Conservation (phyloP, 2,329 filamentous ascomycete genomes). For the Anthostomella pinea region DNA sequence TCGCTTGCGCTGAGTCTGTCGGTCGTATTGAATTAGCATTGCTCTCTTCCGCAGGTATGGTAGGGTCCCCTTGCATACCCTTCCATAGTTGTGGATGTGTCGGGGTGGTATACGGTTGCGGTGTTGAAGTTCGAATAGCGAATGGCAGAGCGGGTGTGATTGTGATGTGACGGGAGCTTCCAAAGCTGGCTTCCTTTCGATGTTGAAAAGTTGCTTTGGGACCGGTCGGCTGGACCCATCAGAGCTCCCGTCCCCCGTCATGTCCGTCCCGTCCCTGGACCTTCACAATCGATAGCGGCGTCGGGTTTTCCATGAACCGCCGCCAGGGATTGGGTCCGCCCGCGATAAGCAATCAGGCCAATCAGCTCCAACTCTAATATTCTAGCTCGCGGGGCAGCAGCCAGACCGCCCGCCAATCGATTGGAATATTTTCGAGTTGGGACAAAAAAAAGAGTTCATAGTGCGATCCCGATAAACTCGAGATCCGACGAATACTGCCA, state of each 20-base stretch:
- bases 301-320: slow-evolving; percentile 10
- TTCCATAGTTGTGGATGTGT: slow-evolving; percentile 23
- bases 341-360: no score
- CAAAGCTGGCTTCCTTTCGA: neutral
- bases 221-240: no score
- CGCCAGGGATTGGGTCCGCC: no score
- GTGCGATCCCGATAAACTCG: neutral
- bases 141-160: neutral
- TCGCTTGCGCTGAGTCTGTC: slow-evolving; percentile 68
- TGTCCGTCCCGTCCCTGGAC: no score
- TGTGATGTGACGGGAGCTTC: no score
- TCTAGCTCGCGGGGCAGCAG: slow-evolving; percentile 14
- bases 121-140: neutral
- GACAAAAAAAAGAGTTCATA: slow-evolving; percentile 13
- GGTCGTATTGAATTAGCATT: neutral
- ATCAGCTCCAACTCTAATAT: no score
- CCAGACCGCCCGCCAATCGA: slow-evolving; percentile 22
- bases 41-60: neutral
- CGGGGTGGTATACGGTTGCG: neutral
- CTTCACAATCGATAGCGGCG: slow-evolving; percentile 20
- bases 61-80: slow-evolving; percentile 16
- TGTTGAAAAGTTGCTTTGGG: slow-evolving; percentile 8
- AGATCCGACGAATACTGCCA: no score
- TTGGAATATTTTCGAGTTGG: slow-evolving; percentile 19
- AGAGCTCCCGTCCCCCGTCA: no score